Evolutionary conservation across 768 basidiomycete species (phyloP), one percentile per base, ranked within the genome.

Genomic region (Tricholoma sp.): DNA sequence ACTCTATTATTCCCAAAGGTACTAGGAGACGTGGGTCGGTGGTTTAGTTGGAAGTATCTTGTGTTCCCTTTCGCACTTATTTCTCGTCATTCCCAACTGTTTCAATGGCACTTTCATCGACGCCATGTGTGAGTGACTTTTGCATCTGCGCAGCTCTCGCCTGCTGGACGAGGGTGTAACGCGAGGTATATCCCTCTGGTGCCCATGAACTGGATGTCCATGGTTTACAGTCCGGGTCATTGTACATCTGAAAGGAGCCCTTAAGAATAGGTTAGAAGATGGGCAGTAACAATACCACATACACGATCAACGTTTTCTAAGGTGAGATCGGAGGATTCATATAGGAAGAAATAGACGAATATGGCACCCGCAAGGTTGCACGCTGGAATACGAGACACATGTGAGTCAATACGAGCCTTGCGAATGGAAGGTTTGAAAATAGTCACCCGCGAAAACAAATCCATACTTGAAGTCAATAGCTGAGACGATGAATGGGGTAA

Each of bases 271-370:
- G 56, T 39, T 54, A 56, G 46, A 21, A 5, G 12, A 27, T n/a
- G 16, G 24, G 4, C 16, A n/a, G 1, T 4, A 55, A 58, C 8
- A 54, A 35, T 39, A 52, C 16, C 43, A 70, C 76, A 55, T 63
- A 82, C 79, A 64, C 71, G 69, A 63, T 88, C 80, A 45, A 89
- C 84, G 58, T 70, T 75, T 71, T 91, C 89, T 16, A 91, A 76
- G 2, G 82, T 80, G 35, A 90, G 74, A 59, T 83, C 80, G 5
- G 83, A 79, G 7, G 82, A 82, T 66, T 90, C 88, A 73, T 90
- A 90, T 1, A 91, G 76, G 83, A 88, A 89, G 66, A 88, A 76
- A 67, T 74, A 89, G 18, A 88, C 86, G 57, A 88, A 71, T 46
- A 79, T 66, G 1, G 83, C 83, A 34, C 79, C 83, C 27, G 70